A percentile compares a stretch with the other conserved stretches of the same genome.
Conservation (phyloP, 495 filamentous ascomycete species). For the Penicillium crystallinum region DNA sequence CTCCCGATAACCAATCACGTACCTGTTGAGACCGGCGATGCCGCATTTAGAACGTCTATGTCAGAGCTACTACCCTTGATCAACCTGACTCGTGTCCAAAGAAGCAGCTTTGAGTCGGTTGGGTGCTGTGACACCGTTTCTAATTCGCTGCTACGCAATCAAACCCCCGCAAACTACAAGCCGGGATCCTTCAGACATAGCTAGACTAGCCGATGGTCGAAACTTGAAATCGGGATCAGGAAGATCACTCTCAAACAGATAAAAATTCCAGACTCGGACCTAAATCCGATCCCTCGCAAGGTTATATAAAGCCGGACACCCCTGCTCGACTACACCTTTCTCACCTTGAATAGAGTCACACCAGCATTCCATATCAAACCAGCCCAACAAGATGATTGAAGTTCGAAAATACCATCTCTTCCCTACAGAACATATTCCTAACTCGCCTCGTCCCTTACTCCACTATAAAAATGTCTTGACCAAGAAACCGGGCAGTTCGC, state of each 20-base stretch:
- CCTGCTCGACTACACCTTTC: not conserved
- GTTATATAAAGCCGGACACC: not conserved
- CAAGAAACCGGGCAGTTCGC: not conserved
- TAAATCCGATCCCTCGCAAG: not conserved
- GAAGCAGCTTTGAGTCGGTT: not conserved
- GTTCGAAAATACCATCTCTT: not conserved
- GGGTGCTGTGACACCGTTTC: not conserved
- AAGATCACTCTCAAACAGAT: not conserved
- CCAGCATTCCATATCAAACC: not conserved
- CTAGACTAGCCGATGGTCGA: not conserved
- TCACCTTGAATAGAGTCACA: not conserved
- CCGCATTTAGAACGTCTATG: not conserved
- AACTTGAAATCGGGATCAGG: not conserved
- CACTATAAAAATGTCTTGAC: constrained; percentile 20
- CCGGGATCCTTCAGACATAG: not conserved
- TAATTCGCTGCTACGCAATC: not conserved
- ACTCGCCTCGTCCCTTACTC: constrained; percentile 27
- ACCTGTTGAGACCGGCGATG: not conserved
- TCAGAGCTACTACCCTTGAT: not conserved
- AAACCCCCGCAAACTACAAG: not conserved
- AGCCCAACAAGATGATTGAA: not conserved
- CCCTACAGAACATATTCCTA: constrained; percentile 30
- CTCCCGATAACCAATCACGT: not conserved
- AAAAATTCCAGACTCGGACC: not conserved
- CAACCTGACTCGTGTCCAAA: not conserved